Conservation (phyloP, 352 stramenopile species). For the Phytopythium chamaehyphon region DNA sequence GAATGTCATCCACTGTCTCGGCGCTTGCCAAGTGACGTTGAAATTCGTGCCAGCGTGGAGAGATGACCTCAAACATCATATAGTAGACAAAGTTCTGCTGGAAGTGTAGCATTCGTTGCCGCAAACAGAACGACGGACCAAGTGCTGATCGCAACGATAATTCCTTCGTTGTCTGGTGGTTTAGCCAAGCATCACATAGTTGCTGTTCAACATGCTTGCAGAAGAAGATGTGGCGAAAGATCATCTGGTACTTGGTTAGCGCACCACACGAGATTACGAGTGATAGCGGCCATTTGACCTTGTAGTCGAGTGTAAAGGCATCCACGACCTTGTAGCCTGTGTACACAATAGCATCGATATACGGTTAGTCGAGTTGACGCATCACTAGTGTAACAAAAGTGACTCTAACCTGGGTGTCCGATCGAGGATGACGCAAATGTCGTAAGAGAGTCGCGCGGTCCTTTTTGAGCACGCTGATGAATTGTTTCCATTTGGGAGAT, state of each 20-base stretch:
- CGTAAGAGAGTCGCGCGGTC: constrained; percentile 62
- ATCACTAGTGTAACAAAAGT: constrained; percentile 1
- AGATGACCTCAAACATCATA: constrained; percentile 97
- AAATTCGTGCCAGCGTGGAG: constrained; percentile 90
- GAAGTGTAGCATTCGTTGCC: constrained; percentile 99
- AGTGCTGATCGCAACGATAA: constrained; percentile 85
- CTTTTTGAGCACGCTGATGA: constrained; percentile 76
- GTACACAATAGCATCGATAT: too few species aligned
- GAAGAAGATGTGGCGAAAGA: constrained; percentile 99
- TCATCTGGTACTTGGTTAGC: constrained; percentile 97
- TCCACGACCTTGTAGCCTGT: constrained; percentile 92
- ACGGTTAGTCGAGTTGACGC: too few species aligned
- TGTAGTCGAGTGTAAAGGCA: constrained; percentile 95
- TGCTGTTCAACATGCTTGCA: constrained; percentile 97
- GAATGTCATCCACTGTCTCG: constrained; percentile 93
- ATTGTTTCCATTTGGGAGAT: constrained; percentile 93
- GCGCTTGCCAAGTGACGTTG: constrained; percentile 73
- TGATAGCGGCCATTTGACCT: constrained; percentile 96
- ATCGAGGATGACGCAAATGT: constrained; percentile 65
- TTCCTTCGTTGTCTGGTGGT: constrained; percentile 94
- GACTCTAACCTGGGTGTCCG: constrained; percentile 32
- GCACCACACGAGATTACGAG: constrained; percentile 94
- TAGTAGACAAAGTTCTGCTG: constrained; percentile 99
- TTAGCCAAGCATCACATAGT: constrained; percentile 94
- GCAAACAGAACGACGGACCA: constrained; percentile 91